Conservation (phyloP, 129 eudicot species). For the Tanacetum coccineum region DNA sequence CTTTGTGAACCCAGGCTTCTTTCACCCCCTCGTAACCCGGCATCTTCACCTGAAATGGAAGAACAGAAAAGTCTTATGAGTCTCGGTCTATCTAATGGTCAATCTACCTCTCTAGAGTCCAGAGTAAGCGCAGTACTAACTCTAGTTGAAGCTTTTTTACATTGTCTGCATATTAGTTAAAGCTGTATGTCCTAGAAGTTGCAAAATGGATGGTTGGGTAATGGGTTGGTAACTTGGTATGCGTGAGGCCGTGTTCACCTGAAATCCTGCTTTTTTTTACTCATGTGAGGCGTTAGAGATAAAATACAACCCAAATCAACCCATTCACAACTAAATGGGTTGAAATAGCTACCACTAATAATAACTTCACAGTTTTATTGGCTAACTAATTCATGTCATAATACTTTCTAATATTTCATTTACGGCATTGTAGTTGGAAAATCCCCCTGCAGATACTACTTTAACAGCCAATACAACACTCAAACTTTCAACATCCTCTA, state of each 20-base stretch:
- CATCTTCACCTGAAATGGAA: constrained; percentile 38
- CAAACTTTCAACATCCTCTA: constrained; percentile 35
- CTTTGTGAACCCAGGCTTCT: constrained; percentile 59
- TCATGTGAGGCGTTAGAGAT: not conserved
- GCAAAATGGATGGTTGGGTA: not conserved
- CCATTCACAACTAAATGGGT: not conserved
- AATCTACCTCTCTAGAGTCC: constrained; percentile 30
- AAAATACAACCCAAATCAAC: constrained; percentile 4
- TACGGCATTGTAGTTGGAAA: constrained; percentile 41
- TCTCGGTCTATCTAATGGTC: constrained; percentile 28
- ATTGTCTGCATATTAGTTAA: not conserved
- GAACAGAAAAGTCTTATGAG: constrained; percentile 22
- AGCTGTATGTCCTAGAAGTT: too few relatives aligned
- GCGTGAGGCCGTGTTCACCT: not conserved
- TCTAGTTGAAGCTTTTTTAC: not conserved
- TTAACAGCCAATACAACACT: constrained; percentile 26
- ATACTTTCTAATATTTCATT: not conserved
- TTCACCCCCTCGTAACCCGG: constrained; percentile 45
- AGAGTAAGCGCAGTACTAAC: constrained; percentile 37
- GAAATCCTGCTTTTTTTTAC: not conserved
- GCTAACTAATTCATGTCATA: constrained; percentile 3
- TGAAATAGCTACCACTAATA: not conserved
- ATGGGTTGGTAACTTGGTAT: constrained; percentile 1
- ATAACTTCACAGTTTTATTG: not conserved
- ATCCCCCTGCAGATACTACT: constrained; percentile 29